Evolutionary conservation across 1,139 yeast species (phyloP).

Genomic region (Saccharomyces pastorianus): DNA sequence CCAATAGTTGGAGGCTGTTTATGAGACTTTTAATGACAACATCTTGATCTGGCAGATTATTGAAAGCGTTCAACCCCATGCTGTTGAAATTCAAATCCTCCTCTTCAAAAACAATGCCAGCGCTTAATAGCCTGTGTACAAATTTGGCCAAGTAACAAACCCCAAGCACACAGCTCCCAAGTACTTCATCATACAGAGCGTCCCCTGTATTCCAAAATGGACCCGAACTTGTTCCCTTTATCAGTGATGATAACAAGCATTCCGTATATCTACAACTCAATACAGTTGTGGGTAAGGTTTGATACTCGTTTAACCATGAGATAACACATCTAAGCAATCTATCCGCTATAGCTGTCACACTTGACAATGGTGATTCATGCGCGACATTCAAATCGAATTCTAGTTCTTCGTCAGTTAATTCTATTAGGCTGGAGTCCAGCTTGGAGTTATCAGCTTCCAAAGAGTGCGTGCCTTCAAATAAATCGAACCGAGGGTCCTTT

Average conservation of each 20-base stretch:
- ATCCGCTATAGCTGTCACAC: slow-evolving; percentile 42
- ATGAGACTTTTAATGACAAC: not conserved
- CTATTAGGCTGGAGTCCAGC: slow-evolving; percentile 55
- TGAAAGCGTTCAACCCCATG: slow-evolving; percentile 41
- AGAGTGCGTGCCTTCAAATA: slow-evolving; percentile 70
- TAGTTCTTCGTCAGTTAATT: slow-evolving; percentile 36
- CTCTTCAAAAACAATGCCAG: slow-evolving; percentile 64
- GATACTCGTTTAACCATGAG: slow-evolving; percentile 55
- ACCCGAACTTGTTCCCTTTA: not conserved
- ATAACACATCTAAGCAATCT: slow-evolving; percentile 40
- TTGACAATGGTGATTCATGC: slow-evolving; percentile 30
- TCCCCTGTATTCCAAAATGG: slow-evolving; percentile 16
- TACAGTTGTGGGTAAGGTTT: slow-evolving; percentile 52
- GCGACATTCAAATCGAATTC: slow-evolving; percentile 23
- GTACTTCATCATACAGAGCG: slow-evolving; percentile 40
- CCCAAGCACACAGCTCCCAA: slow-evolving; percentile 43
- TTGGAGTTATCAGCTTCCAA: slow-evolving; percentile 55
- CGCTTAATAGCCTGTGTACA: slow-evolving; percentile 40
- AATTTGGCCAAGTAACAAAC: slow-evolving; percentile 46
- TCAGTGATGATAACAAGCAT: not conserved
- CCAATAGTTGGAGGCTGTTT: not conserved
- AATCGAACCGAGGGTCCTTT: slow-evolving; percentile 46
- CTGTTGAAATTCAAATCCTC: slow-evolving; percentile 63
- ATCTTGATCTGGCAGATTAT: slow-evolving; percentile 13
- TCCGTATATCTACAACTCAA: slow-evolving; percentile 60